Evolutionary conservation across 257 asterid genomes (phyloP).

Genomic region (Parsonsia alboflavescens): DNA sequence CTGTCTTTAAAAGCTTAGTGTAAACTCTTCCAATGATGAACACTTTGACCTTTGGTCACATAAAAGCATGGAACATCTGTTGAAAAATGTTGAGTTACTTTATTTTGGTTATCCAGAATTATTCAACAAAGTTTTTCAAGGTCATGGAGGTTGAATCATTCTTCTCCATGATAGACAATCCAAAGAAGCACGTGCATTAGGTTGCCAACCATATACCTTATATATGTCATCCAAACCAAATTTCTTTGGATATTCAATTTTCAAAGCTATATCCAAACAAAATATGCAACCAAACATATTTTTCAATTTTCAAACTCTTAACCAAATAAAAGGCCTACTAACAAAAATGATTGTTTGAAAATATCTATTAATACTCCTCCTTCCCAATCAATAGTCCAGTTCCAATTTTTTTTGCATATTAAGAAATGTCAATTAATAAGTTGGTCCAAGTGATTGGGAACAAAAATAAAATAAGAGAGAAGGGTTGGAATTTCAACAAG

Average conservation of each 20-base stretch:
- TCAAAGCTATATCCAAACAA: background rate
- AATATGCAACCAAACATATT: too few relatives aligned
- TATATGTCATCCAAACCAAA: background rate
- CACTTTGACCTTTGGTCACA: too few relatives aligned
- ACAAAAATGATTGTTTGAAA: too few relatives aligned
- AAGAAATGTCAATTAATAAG: too few relatives aligned
- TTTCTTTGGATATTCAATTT: background rate
- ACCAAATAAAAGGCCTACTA: too few relatives aligned
- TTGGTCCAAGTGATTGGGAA: too few relatives aligned
- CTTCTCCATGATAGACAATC: background rate
- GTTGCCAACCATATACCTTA: background rate
- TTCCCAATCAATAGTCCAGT: too few relatives aligned
- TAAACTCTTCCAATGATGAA: background rate
- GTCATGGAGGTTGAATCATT: background rate
- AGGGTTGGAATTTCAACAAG: too few relatives aligned
- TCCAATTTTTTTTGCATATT: too few relatives aligned
- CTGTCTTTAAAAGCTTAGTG: background rate
- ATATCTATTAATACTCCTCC: too few relatives aligned
- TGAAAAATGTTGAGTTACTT: background rate
- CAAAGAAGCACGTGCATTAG: background rate
- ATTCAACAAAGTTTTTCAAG: background rate
- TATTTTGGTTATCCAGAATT: background rate
- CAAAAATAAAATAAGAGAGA: too few relatives aligned
- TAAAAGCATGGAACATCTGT: background rate
- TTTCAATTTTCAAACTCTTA: too few relatives aligned